These are phyloP conservation scores for Coelastrella sp. DNA, from an alignment of 139 green algal species.

Conservation along the genomic window DNA sequence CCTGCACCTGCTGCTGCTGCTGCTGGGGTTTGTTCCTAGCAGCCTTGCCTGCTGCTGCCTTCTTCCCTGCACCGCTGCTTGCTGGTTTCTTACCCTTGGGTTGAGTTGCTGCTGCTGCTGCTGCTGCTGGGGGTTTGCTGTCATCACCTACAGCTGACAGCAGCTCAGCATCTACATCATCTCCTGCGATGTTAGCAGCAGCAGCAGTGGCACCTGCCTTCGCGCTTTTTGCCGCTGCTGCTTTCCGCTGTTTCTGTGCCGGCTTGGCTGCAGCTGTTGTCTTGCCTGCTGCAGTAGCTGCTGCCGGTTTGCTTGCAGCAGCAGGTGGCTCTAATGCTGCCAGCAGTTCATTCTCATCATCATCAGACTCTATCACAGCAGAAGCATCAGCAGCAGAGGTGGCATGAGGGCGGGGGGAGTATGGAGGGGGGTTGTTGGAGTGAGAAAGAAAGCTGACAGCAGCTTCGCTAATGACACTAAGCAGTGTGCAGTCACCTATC, in stretches of 20 bases:
- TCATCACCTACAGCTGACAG: constrained; percentile 20
- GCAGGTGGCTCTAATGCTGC: not conserved
- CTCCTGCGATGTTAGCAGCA: not conserved
- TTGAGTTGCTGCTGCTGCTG: not conserved
- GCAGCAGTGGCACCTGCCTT: not conserved
- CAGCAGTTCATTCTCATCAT: too few species aligned
- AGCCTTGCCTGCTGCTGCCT: constrained; percentile 19
- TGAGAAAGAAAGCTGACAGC: too few species aligned
- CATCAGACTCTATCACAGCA: too few species aligned
- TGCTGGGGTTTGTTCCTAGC: not conserved
- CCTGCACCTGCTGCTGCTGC: constrained; percentile 5
- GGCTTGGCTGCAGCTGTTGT: not conserved
- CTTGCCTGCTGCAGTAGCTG: not conserved
- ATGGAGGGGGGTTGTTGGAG: too few species aligned
- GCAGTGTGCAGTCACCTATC: too few species aligned
- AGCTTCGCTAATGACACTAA: too few species aligned
- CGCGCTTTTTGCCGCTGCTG: not conserved
- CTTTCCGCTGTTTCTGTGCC: not conserved
- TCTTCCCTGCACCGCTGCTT: constrained; percentile 19
- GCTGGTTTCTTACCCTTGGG: not conserved
- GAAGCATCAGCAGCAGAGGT: too few species aligned
- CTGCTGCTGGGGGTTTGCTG: not conserved
- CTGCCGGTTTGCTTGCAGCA: not conserved
- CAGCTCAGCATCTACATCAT: constrained; percentile 14
- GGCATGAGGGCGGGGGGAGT: too few species aligned